These are phyloP conservation scores for Schrenkiella parvula DNA, from an alignment of 345 rosid genomes.

Conservation along the genomic window DNA sequence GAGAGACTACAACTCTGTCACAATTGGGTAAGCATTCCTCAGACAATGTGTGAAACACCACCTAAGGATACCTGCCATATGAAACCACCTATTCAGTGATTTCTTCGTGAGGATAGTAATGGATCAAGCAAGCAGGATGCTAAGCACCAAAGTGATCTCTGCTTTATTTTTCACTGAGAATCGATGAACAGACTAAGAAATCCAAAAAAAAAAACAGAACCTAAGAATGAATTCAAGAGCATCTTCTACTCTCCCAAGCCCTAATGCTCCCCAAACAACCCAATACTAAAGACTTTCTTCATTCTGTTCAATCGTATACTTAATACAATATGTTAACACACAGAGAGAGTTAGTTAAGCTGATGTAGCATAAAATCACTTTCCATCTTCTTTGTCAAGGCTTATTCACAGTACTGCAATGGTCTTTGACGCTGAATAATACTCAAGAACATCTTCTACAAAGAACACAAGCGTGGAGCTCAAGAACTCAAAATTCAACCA, in stretches of 20 bases:
- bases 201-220: neutral
- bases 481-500: neutral
- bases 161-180: neutral
- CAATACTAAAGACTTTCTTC: neutral
- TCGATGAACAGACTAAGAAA: neutral
- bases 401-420: neutral
- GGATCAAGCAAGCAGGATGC: neutral
- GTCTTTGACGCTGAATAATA: neutral
- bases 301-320: neutral
- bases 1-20: neutral
- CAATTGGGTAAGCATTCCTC: neutral
- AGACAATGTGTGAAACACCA: conserved; percentile 1
- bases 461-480: neutral
- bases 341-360: neutral
- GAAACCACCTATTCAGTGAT: neutral
- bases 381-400: neutral
- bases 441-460: neutral
- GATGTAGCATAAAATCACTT: neutral
- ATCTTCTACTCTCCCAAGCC: neutral
- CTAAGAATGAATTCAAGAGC: neutral
- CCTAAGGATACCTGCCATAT: conserved; percentile 13
- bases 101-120: neutral
- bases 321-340: neutral
- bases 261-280: neutral
- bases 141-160: neutral